Conservation (phyloP, 768 basidiomycete species). For the Auricularia auricula-judae region DNA sequence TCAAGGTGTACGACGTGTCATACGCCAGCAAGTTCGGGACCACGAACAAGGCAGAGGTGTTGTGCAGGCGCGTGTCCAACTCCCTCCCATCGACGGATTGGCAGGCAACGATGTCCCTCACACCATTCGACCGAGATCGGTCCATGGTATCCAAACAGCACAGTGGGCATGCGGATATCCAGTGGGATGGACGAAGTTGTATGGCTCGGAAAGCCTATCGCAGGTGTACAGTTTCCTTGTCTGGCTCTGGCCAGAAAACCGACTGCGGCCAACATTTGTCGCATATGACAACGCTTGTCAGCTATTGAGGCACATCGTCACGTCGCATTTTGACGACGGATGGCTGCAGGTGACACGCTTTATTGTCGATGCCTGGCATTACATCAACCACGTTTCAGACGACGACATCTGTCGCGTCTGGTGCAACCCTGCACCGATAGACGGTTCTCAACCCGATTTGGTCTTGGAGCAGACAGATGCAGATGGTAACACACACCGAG, state of each 20-base stretch:
- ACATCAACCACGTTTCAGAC: slow-evolving; percentile 1
- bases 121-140: slow-evolving; percentile 8
- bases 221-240: slow-evolving; percentile 2
- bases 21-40: not conserved
- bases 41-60: not conserved
- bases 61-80: not conserved
- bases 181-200: slow-evolving; percentile 14
- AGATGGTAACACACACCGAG: slow-evolving; percentile 12
- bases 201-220: slow-evolving; percentile 7
- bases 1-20: not conserved
- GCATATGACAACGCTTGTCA: slow-evolving; percentile 13
- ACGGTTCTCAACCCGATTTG: slow-evolving; percentile 22
- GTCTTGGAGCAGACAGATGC: slow-evolving; percentile 14
- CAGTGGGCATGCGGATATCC: slow-evolving; percentile 15
- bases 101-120: slow-evolving; percentile 1
- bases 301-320: slow-evolving; percentile 10
- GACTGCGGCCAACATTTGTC: slow-evolving; percentile 2
- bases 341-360: slow-evolving; percentile 17
- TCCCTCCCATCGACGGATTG: not conserved
- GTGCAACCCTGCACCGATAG: slow-evolving; percentile 21
- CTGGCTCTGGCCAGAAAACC: too few relatives aligned
- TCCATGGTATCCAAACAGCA: slow-evolving; percentile 12
- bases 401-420: slow-evolving; percentile 19
- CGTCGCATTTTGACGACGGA: slow-evolving; percentile 6
- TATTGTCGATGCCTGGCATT: slow-evolving; percentile 22